A percentile compares a stretch with the other conserved stretches of the same genome.
These are phyloP conservation scores for Didymella pomorum DNA, from an alignment of 2,329 filamentous ascomycete species.

Conservation along the genomic window DNA sequence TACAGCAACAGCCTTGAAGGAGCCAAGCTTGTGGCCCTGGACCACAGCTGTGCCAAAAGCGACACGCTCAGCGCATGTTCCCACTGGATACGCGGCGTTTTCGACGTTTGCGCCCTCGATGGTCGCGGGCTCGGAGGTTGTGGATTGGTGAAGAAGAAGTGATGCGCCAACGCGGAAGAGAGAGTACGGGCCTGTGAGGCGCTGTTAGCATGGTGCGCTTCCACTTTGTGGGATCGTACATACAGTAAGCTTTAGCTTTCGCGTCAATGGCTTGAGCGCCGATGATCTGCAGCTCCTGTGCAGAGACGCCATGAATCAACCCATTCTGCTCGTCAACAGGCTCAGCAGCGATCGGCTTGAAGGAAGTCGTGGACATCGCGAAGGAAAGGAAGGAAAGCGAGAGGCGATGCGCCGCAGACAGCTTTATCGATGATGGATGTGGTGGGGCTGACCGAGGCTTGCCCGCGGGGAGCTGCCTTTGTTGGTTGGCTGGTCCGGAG, in stretches of 20 bases:
- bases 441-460: constrained; percentile 22
- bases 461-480: constrained; percentile 20
- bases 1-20: constrained; percentile 77
- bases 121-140: constrained; percentile 51
- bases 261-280: constrained; percentile 71
- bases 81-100: constrained; percentile 91
- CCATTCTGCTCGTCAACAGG: constrained; percentile 49
- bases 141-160: constrained; percentile 62
- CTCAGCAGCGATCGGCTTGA: constrained; percentile 41
- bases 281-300: constrained; percentile 70
- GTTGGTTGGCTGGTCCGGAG: constrained; percentile 14
- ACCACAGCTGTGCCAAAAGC: constrained; percentile 77
- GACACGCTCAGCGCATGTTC: constrained; percentile 95
- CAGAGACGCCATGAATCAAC: constrained; percentile 63
- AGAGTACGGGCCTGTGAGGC: constrained; percentile 76
- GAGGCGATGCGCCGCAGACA: constrained; percentile 23
- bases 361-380: constrained; percentile 45
- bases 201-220: constrained; percentile 1
- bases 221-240: constrained; percentile 34
- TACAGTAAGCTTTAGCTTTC: constrained; percentile 83
- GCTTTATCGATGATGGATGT: constrained; percentile 25
- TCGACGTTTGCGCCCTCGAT: constrained; percentile 80
- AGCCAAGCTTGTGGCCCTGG: constrained; percentile 58
- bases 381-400: constrained; percentile 25
- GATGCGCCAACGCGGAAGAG: constrained; percentile 89